These are phyloP conservation scores for Lophiotrema nucula DNA, from an alignment of 495 filamentous ascomycete species.

Conservation along the genomic window DNA sequence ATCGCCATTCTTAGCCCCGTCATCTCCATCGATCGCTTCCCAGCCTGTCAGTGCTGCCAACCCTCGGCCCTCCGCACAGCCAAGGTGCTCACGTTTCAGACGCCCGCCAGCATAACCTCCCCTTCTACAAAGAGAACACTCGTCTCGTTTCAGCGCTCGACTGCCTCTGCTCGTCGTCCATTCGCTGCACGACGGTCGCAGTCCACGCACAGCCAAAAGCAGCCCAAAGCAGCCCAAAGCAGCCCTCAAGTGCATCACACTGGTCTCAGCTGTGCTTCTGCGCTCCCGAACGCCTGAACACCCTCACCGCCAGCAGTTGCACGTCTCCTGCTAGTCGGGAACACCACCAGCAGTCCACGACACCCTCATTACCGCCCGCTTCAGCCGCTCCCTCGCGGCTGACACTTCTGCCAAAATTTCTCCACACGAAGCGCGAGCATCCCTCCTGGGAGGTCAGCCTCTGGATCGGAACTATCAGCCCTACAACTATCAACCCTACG, in stretches of 20 bases:
- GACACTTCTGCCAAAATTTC: conserved; percentile 53
- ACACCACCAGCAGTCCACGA: not conserved
- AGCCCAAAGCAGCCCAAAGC: no score
- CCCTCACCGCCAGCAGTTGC: conserved; percentile 1
- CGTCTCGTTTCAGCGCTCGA: conserved; percentile 3
- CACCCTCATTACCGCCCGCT: conserved; percentile 14
- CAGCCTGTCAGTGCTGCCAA: not conserved
- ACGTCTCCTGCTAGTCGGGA: not conserved
- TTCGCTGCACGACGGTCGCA: conserved; percentile 15
- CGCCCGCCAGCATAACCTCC: conserved; percentile 1
- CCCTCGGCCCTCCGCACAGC: not conserved
- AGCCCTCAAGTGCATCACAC: conserved; percentile 31
- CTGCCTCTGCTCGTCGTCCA: not conserved
- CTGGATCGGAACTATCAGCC: conserved; percentile 47
- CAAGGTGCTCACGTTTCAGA: conserved; percentile 2
- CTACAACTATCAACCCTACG: conserved; percentile 21
- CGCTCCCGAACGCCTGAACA: not conserved
- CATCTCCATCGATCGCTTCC: not conserved
- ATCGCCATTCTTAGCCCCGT: not conserved
- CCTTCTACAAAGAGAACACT: not conserved
- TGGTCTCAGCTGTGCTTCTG: conserved; percentile 27
- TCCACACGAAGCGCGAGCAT: conserved; percentile 60
- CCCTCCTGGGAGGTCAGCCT: conserved; percentile 61
- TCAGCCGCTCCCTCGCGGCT: conserved; percentile 33
- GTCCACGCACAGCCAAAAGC: no score